Base-by-base conservation (phyloP, 805 yeast species). In the Pichia deserticola region DNA sequence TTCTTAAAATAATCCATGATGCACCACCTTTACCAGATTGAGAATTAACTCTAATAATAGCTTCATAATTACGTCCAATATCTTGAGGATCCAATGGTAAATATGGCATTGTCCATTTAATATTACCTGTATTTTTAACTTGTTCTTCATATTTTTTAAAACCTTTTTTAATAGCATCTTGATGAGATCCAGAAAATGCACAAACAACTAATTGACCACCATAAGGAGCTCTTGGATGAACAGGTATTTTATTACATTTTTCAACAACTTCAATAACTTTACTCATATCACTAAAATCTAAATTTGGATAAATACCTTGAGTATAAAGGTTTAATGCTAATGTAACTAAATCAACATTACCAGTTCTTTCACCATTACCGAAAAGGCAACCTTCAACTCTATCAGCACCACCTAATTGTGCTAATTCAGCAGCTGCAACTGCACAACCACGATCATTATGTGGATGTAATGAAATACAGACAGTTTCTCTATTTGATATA, bases 1-100 rank as follows among this genome's bases (percentile, higher is more conserved):
- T 77, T 56, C 87, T 76, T 62, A 86, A 73, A 61, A 86, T 84
- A 56, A 87, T 83, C 93, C 95, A 86, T 6, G 95, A 87, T 10
- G 92, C 85, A 57, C 95, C 95, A 60, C 95, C 95, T 69, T 86
- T 86, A 54, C 95, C 95, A 29, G 87, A 79, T 69, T 86, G 95
- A 11, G 93, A 86, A 68, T 86, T 86, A 64, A 86, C 93, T 62
- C 95, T 79, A 58, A 86, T 86, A 49, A 87, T 86, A n/a, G 95
- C 93, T 68, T 87, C 95, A 69, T 87, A 87, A n/a, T 84, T 84
- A 65, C 93, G 79, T 46, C 95, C 95, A 59, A 86, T 82, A 64
- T 87, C 95, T 57, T 78, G 74, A 42, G 95, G 95, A 63, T 86
- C 95, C 61, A 87, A 74, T 32, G 95, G 95, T 57, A 86, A 74